A percentile compares a stretch with the other conserved stretches of the same genome.
Conservation (phyloP, 2,329 filamentous ascomycete genomes). For the Penicillium griseofulvum region DNA sequence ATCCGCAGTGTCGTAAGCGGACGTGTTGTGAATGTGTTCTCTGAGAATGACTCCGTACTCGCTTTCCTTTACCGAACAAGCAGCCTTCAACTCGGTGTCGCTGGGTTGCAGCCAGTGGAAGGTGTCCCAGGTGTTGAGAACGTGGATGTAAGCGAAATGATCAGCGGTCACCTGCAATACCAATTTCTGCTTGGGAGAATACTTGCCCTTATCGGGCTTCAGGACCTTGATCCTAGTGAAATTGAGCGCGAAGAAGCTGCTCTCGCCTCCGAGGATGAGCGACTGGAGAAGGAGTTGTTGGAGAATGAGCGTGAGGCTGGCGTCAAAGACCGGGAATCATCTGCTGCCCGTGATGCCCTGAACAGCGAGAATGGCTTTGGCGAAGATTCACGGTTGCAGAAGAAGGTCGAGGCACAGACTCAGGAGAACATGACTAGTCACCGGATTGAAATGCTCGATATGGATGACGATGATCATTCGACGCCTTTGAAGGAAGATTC, state of each 20-base stretch:
- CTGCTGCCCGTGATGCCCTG: slow-evolving; percentile 14
- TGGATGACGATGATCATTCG: slow-evolving; percentile 22
- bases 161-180: slow-evolving; percentile 69
- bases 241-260: slow-evolving; percentile 45
- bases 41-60: slow-evolving; percentile 81
- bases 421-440: slow-evolving; percentile 25
- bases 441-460: slow-evolving; percentile 23
- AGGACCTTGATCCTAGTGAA: slow-evolving; percentile 57
- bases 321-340: slow-evolving; percentile 18
- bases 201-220: slow-evolving; percentile 65
- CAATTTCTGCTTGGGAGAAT: slow-evolving; percentile 65
- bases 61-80: slow-evolving; percentile 84
- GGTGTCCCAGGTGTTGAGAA: slow-evolving; percentile 58
- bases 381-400: slow-evolving; percentile 29
- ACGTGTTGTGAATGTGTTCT: slow-evolving; percentile 82
- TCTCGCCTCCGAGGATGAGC: slow-evolving; percentile 38
- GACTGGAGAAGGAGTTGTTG: slow-evolving; percentile 38
- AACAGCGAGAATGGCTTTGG: slow-evolving; percentile 22
- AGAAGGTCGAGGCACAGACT: slow-evolving; percentile 31
- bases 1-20: slow-evolving; percentile 77
- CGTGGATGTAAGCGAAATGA: slow-evolving; percentile 62
- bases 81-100: slow-evolving; percentile 77
- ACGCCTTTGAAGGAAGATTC: slow-evolving; percentile 16
- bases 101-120: slow-evolving; percentile 73
- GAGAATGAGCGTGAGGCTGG: slow-evolving; percentile 32